Percentiles rank a stretch among this genome's conserved stretches.
phyloP scores from a whole-genome alignment of 148 eudicot species.

The Simmondsia chinensis region DNA sequence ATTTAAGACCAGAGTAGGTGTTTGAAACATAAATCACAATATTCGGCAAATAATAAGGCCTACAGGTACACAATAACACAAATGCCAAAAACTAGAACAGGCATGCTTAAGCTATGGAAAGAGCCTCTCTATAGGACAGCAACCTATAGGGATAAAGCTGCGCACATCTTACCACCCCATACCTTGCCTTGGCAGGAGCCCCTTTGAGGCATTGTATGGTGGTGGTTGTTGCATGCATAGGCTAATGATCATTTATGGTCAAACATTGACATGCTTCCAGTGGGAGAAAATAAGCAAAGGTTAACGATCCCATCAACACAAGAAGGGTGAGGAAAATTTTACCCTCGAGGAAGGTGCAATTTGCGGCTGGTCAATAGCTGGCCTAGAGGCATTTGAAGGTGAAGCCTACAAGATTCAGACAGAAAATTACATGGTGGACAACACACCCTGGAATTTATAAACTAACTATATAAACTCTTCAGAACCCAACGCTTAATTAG shows the following conservation, averaged over 20 bases:
- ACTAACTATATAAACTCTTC: not conserved
- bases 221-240: no score
- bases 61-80: not conserved
- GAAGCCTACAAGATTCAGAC: slow-evolving; percentile 32
- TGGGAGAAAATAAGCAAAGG: not conserved
- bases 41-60: not conserved
- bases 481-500: not conserved
- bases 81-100: not conserved
- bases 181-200: no score
- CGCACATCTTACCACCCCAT: no score
- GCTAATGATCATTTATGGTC: not conserved
- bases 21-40: not conserved
- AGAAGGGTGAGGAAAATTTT: slow-evolving; percentile 5
- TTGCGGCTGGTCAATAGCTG: slow-evolving; percentile 62
- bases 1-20: not conserved
- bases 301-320: not conserved
- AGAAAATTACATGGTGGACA: not conserved
- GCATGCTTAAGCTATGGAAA: not conserved
- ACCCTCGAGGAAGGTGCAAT: slow-evolving; percentile 49
- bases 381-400: slow-evolving; percentile 45
- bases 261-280: not conserved
- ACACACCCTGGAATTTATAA: not conserved
- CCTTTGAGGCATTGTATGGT: no score
- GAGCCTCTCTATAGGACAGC: not conserved
- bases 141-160: no score